Conservation (phyloP, 2,329 filamentous ascomycete species). For the Botrytis sinoallii region DNA sequence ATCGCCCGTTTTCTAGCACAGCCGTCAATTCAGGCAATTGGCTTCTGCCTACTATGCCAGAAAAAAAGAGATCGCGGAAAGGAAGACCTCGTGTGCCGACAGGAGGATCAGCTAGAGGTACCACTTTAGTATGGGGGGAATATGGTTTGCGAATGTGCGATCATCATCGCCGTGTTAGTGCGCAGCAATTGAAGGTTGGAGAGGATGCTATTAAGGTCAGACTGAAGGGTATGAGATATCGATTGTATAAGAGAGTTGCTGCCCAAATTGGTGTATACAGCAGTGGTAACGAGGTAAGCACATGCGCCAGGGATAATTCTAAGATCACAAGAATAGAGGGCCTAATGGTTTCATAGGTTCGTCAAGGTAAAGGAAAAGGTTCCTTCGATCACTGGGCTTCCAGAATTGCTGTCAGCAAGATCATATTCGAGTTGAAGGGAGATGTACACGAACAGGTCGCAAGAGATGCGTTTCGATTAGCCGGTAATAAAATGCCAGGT, state of each 20-base stretch:
- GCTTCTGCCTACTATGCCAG: conserved; percentile 77
- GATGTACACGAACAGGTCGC: conserved; percentile 92
- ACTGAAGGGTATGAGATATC: conserved; percentile 86
- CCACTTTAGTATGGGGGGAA: conserved; percentile 93
- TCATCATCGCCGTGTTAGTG: conserved; percentile 86
- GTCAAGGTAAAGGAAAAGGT: conserved; percentile 99
- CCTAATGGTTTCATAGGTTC: conserved; percentile 51
- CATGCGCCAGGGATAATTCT: background rate
- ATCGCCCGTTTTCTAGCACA: conserved; percentile 72
- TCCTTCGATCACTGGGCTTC: conserved; percentile 96
- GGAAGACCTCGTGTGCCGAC: conserved; percentile 84
- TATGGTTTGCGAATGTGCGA: conserved; percentile 93
- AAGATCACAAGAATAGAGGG: background rate
- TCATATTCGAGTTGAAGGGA: conserved; percentile 90
- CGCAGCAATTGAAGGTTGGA: conserved; percentile 80
- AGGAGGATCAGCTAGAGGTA: conserved; percentile 86
- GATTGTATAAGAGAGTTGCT: conserved; percentile 84
- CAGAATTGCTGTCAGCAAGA: conserved; percentile 83
- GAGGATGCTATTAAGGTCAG: conserved; percentile 91
- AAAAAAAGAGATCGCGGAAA: conserved; percentile 84
- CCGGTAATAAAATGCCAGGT: conserved; percentile 93
- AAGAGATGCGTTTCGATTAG: conserved; percentile 87
- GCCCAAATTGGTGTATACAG: conserved; percentile 95
- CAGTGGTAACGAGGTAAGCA: conserved; percentile 80
- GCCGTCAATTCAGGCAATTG: conserved; percentile 61